Evolutionary conservation across 108 stramenopile genomes (phyloP), one percentile per base, ranked within the genome.

Genomic region (Discostella pseudostelligera): DNA sequence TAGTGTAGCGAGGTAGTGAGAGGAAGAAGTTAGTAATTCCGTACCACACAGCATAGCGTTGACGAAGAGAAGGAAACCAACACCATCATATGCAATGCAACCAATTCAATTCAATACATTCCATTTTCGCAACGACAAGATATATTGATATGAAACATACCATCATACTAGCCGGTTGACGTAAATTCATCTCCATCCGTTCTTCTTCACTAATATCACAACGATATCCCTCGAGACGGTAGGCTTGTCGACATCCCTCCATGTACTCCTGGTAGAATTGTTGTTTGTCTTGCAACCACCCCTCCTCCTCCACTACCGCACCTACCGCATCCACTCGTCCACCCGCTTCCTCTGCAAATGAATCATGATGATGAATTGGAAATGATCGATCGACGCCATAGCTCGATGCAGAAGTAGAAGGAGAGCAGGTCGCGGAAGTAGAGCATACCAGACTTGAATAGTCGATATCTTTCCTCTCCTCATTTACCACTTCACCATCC

Each of bases 171-270:
- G 36, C 25, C n/a, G 88, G 88, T 62, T 93, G 88, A 20, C 57
- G 25, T 22, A 69, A 59, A 70, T 86, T 93, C 85, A 87, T 85
- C 0, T 72, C 62, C 11, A 89, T 72, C 0, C 92, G 74, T 47
- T 88, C 87, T 14, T 54, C 17, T 44, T 89, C 88, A 10, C 17
- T 72, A 28, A 21, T 13, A 48, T 54, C 61, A 65, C 90, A 89
- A 26, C 48, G 17, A 37, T 58, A 35, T 16, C 49, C 56, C 40
- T 44, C 43, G 3, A 60, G 32, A 8, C 70, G 75, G 35, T 74
- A 81, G 11, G 68, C 44, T 14, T 70, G 43, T 20, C 55, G 48
- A 56, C 79, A 83, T 16, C 71, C 80, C 10, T 71, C 21, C 43
- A 82, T 61, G 25, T 54, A 80, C 11, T 70, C 69, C 1, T 68